Conservation (phyloP, 441 rosid genomes). For the Gossypium lobatum region DNA sequence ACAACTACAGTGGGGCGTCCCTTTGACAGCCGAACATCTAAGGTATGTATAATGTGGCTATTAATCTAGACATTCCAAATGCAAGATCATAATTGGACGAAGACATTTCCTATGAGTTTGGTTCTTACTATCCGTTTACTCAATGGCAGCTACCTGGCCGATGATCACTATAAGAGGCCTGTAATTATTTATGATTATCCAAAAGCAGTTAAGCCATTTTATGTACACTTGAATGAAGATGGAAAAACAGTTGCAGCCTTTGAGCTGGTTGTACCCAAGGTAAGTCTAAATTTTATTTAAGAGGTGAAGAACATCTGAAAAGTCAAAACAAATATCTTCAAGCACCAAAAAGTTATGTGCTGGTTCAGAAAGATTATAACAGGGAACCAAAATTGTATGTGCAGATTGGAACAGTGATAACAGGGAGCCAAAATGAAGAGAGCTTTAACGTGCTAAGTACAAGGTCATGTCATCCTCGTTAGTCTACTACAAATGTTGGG, state of each 20-base stretch:
- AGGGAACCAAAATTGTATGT: neutral
- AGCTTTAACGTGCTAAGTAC: conserved; percentile 38
- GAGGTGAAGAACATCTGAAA: neutral
- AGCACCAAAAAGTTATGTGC: neutral
- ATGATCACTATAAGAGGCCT: conserved; percentile 54
- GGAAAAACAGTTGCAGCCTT: conserved; percentile 80
- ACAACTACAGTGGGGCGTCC: conserved; percentile 54
- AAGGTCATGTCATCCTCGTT: conserved; percentile 30
- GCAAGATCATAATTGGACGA: neutral
- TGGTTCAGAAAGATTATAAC: conserved; percentile 6
- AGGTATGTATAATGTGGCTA: conserved; percentile 38
- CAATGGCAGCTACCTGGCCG: conserved; percentile 60
- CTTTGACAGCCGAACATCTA: conserved; percentile 62
- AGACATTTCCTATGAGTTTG: neutral
- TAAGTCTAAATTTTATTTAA: conserved; percentile 18
- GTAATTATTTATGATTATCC: conserved; percentile 62
- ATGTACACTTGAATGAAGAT: conserved; percentile 62
- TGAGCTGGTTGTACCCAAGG: conserved; percentile 78
- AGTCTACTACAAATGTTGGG: neutral
- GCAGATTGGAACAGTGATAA: conserved; percentile 64
- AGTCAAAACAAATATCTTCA: neutral
- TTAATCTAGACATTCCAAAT: neutral
- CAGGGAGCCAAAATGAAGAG: conserved; percentile 85
- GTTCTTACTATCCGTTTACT: conserved; percentile 9
- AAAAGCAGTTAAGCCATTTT: conserved; percentile 58